phyloP scores from a whole-genome alignment of 257 asterid species.

The Nicotiana otophora region DNA sequence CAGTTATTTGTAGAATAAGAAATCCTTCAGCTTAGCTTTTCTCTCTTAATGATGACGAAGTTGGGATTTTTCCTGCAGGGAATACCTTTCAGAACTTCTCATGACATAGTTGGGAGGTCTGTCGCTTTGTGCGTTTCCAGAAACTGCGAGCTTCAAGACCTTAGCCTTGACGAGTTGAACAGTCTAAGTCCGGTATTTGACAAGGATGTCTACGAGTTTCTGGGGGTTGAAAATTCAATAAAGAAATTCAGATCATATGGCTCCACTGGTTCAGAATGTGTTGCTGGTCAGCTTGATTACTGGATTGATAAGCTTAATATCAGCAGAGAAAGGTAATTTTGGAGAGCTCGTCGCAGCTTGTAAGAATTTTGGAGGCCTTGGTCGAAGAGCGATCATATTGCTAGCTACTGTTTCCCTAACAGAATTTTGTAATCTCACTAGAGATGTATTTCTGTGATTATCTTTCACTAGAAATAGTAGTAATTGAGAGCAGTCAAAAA shows the following conservation, averaged over 20 bases:
- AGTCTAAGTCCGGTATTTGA: constrained; percentile 56
- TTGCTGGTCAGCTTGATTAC: constrained; percentile 69
- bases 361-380: background rate
- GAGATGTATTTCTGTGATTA: background rate
- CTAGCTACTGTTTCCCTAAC: background rate
- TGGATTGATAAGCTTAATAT: constrained; percentile 60
- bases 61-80: constrained; percentile 44
- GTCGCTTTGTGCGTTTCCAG: constrained; percentile 74
- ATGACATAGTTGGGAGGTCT: constrained; percentile 81
- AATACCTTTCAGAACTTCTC: constrained; percentile 89
- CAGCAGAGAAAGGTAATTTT: constrained; percentile 7
- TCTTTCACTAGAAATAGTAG: background rate
- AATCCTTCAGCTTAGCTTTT: background rate
- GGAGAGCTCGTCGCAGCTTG: background rate
- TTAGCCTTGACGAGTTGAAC: constrained; percentile 58
- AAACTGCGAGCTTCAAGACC: constrained; percentile 58
- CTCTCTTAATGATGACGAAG: constrained; percentile 1
- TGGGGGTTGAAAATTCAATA: constrained; percentile 83
- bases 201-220: constrained; percentile 70
- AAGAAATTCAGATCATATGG: constrained; percentile 90
- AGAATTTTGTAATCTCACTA: background rate
- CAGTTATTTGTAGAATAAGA: background rate
- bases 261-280: constrained; percentile 90
- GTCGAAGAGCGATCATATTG: background rate
- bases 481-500: background rate